These are phyloP conservation scores for Colletotrichum tamarilloi DNA, from an alignment of 2,329 filamentous ascomycete species.

Conservation along the genomic window DNA sequence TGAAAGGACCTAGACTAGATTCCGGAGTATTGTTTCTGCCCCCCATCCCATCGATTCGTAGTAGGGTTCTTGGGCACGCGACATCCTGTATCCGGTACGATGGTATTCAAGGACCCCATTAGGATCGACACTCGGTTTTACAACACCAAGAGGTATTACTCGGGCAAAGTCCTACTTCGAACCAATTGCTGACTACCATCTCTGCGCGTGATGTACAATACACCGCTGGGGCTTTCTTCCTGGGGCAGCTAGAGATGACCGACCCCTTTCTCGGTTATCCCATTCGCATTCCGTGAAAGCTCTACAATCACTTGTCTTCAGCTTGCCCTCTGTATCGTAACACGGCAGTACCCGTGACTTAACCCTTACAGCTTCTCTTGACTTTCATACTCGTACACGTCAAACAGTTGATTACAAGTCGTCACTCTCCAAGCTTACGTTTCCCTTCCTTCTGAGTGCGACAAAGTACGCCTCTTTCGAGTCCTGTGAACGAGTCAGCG, in stretches of 20 bases:
- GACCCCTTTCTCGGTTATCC: too few relatives aligned
- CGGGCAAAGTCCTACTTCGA: background rate
- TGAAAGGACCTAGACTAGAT: background rate
- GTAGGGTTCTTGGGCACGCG: background rate
- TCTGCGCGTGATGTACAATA: background rate
- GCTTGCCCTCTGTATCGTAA: background rate
- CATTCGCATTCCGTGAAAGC: background rate
- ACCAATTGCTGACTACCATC: background rate
- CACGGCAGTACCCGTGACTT: background rate
- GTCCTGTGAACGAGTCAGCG: conserved; percentile 64
- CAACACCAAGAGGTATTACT: background rate
- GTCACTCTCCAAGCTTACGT: conserved; percentile 40
- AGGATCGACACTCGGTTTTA: background rate
- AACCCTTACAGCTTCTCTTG: background rate
- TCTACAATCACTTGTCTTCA: background rate
- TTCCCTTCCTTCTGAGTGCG: conserved; percentile 74
- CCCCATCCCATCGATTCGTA: background rate
- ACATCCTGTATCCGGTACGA: background rate
- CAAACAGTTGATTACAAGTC: background rate
- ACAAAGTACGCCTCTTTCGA: conserved; percentile 91
- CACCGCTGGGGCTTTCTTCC: background rate
- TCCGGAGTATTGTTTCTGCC: background rate
- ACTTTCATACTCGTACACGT: background rate
- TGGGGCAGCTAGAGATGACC: background rate
- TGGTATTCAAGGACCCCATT: background rate